Base-by-base conservation (phyloP, 1,284 basidiomycete genomes). In the Grifola frondosa region DNA sequence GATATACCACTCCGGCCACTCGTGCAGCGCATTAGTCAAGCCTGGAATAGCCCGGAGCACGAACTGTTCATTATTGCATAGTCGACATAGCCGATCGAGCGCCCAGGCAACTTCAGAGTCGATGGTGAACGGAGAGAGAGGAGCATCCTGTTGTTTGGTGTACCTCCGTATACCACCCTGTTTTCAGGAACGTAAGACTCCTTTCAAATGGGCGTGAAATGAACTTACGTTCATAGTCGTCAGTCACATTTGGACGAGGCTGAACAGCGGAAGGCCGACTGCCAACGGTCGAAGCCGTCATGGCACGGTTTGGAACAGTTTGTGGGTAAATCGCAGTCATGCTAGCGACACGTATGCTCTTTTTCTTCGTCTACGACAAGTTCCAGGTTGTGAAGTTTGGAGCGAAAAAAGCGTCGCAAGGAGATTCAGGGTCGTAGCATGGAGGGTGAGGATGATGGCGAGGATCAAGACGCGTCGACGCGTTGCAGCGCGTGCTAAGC, bases 121-220 rank as follows among this genome's bases (percentile, higher is more conserved):
- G 37, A 93, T 82, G 1, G 81, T 84, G 86, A 92, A 22, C 80
- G 78, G 33, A 94, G 66, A 3, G 90, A 81, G 10, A 94, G 77
- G 5, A 87, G 69, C 81, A 93, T 91, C 35, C 91, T 76, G 59
- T 93, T 93, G 58, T 70, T 83, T 0, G 83, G 71, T 3, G 76
- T 71, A 72, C 67, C 59, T 91, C 86, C 9, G 84, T 85, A 55
- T 89, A 91, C 84, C 86, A 90, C 57, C 84, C 89, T 91, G 54
- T 30, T 17, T 16, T 31, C 5, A 16, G 19, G 34, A 39, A 16
- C 35, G 19, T 37, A 19, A 35, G 29, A 24, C 21, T 12, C 15
- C 17, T 30, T 35, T 12, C 40, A 52, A 42, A 22, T 44, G 30
- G 36, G 23, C 40, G 26, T 37, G 35, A 40, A 19, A 19, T 23